Base-by-base conservation (phyloP, 306 rosid genomes). In the Calophaca sinica region DNA sequence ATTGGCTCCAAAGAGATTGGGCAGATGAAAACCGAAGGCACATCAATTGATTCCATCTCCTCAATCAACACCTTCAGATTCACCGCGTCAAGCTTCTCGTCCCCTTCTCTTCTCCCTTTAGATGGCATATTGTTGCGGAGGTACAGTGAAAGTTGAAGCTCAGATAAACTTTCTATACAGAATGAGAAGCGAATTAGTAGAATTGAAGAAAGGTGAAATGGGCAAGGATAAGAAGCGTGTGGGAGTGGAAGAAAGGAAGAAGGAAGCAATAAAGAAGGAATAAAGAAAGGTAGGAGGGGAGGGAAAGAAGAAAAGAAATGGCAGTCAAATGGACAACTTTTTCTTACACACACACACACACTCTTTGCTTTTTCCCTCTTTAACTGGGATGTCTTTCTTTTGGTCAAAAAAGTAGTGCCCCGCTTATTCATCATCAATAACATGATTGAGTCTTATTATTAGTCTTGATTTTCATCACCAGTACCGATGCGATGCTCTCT, bases 1-100 rank as follows among this genome's bases (percentile, higher is more conserved):
- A 91, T 89, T 68, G 97, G 89, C 79, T 87, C 89, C 5, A 91
- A 50, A 0, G 97, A 91, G 80, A 91, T 91, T 46, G 97, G 96
- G 77, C 96, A 91, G 13, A 91, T 84, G 26, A 91, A 91, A 73
- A 89, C 96, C 0, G 84, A 85, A 2, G 97, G 96, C 7, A 91
- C 88, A 53, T 91, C 93, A 4, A 84, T 54, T 3, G 87, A 74
- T 51, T 89, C 92, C 5, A 91, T 80, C 78, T 86, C 96, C 5
- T 81, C 89, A 29, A 91, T 83, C 79, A 91, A 64, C 79, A 58
- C 73, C 75, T 71, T 85, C 88, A 91, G 86, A 87, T 89, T 96
- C 77, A 84, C 3, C 26, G 26, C 26, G 26, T 20, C 26, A 20
- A 20, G 26, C 26, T 20, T 20, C 26, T 1, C 26, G 26, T 20